phyloP scores from a whole-genome alignment of 805 yeast genomes.

The Ogataea philodendri region DNA sequence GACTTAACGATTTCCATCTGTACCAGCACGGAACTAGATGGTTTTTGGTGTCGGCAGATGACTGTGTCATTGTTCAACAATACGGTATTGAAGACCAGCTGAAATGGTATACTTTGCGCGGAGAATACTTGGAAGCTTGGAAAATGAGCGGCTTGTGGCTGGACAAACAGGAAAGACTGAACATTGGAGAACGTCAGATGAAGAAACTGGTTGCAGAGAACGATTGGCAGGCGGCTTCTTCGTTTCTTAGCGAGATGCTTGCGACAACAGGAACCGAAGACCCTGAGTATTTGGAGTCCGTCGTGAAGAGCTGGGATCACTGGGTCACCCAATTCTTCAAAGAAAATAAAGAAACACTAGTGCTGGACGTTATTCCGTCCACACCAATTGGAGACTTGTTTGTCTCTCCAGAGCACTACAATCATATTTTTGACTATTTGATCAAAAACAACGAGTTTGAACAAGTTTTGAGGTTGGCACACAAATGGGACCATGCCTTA shows the following conservation, averaged over 20 bases:
- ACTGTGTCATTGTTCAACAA: constrained; percentile 73
- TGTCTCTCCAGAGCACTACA: constrained; percentile 42
- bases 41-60: constrained; percentile 75
- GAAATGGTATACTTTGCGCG: constrained; percentile 64
- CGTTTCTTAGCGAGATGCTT: constrained; percentile 45
- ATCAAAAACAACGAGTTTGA: constrained; percentile 35
- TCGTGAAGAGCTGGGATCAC: constrained; percentile 56
- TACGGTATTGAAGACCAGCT: constrained; percentile 67
- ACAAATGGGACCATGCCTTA: constrained; percentile 56
- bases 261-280: constrained; percentile 22
- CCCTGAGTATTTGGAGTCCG: constrained; percentile 21
- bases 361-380: constrained; percentile 59
- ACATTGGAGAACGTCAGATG: constrained; percentile 59
- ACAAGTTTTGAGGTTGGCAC: constrained; percentile 42
- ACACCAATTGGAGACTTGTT: constrained; percentile 30
- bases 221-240: constrained; percentile 57
- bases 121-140: constrained; percentile 71
- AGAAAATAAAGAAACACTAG: constrained; percentile 41
- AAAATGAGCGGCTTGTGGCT: constrained; percentile 61
- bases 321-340: constrained; percentile 57
- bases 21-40: constrained; percentile 51
- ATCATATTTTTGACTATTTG: constrained; percentile 46
- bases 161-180: constrained; percentile 46
- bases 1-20: constrained; percentile 78
- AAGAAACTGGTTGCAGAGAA: constrained; percentile 41